Conservation (phyloP, 2,329 filamentous ascomycete genomes). For the Curvularia eragrostidis region DNA sequence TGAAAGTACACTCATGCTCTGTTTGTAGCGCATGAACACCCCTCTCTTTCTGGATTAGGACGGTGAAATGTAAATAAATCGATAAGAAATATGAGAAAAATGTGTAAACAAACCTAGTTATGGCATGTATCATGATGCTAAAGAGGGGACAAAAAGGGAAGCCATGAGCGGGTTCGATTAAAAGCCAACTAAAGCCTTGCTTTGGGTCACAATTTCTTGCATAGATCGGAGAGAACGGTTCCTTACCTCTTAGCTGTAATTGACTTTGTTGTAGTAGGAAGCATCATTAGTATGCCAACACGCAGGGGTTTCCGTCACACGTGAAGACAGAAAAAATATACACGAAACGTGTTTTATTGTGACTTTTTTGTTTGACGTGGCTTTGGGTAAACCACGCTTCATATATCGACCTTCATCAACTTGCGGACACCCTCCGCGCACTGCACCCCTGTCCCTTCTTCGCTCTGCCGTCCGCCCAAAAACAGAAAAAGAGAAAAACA, state of each 20-base stretch:
- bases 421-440: not conserved
- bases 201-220: too few species aligned
- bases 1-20: not conserved
- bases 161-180: too few species aligned
- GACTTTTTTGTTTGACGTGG: not conserved
- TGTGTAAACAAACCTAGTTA: not conserved
- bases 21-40: not conserved
- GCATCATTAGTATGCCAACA: not conserved
- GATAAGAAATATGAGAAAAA: not conserved
- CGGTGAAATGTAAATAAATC: not conserved
- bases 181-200: too few species aligned
- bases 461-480: not conserved
- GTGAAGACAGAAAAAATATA: not conserved
- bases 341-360: not conserved
- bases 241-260: not conserved
- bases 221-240: too few species aligned
- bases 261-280: not conserved
- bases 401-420: not conserved
- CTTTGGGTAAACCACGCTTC: not conserved
- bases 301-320: not conserved
- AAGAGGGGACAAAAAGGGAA: too few species aligned
- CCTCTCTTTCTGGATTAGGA: not conserved
- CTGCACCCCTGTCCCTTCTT: not conserved
- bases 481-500: not conserved
- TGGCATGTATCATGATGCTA: too few species aligned